A percentile compares a stretch with the other conserved stretches of the same genome.
Conservation (phyloP, 1,284 basidiomycete species). For the Amylostereum chailletii region DNA sequence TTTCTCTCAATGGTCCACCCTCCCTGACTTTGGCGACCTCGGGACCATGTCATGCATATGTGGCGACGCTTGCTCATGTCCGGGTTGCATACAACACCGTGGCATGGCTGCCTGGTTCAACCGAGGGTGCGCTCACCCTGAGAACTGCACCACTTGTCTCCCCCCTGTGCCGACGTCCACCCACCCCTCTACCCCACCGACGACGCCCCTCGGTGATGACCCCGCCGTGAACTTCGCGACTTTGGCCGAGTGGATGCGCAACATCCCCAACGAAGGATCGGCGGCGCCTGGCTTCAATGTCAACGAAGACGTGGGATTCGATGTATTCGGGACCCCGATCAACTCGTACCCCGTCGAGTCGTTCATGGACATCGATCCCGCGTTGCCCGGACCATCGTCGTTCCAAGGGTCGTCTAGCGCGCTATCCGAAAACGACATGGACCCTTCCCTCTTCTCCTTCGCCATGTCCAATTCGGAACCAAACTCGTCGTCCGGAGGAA, state of each 20-base stretch:
- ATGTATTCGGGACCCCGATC: not conserved
- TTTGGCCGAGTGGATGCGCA: slow-evolving; percentile 11
- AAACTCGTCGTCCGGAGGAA: no score
- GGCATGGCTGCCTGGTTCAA: slow-evolving; percentile 23
- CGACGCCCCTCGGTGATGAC: slow-evolving; percentile 10
- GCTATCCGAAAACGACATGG: no score
- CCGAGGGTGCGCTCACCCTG: slow-evolving; percentile 34
- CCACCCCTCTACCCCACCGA: slow-evolving; percentile 12
- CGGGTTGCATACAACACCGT: slow-evolving; percentile 44
- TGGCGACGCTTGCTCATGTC: slow-evolving; percentile 43
- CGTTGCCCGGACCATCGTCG: not conserved
- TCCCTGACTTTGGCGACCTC: slow-evolving; percentile 9
- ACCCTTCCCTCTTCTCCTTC: no score
- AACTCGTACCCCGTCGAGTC: not conserved
- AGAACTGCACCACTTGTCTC: slow-evolving; percentile 44
- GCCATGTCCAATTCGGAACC: no score
- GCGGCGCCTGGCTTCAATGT: not conserved
- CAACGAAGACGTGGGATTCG: not conserved
- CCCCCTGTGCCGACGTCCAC: slow-evolving; percentile 24
- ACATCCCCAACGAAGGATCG: slow-evolving; percentile 4
- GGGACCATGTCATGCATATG: slow-evolving; percentile 35
- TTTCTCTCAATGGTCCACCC: not conserved
- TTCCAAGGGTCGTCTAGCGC: no score
- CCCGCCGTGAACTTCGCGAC: slow-evolving; percentile 8
- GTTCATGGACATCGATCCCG: not conserved